phyloP scores from a whole-genome alignment of 768 basidiomycete genomes.

The Rhodotorula kratochvilovae region DNA sequence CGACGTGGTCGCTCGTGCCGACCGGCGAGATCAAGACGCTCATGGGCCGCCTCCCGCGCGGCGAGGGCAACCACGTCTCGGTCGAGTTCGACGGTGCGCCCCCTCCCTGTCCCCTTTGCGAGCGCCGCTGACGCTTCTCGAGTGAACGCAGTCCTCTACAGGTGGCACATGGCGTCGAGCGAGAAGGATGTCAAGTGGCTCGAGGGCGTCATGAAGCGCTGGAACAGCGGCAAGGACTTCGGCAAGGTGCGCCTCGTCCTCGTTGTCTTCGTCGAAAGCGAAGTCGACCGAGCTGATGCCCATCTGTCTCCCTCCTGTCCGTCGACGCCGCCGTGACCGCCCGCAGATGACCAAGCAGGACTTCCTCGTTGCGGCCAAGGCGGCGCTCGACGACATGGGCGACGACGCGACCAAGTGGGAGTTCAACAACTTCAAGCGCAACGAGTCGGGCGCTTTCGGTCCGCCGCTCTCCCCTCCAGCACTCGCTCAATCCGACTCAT shows the following conservation, averaged over 20 bases:
- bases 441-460: constrained; percentile 12
- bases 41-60: constrained; percentile 14
- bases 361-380: background rate
- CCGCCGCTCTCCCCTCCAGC: background rate
- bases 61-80: constrained; percentile 26
- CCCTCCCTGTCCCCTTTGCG: background rate
- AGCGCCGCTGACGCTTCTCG: background rate
- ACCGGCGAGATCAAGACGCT: constrained; percentile 25
- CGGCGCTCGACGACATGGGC: constrained; percentile 4
- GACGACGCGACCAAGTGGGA: constrained; percentile 13
- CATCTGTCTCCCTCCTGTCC: too few species aligned
- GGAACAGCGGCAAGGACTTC: constrained; percentile 25
- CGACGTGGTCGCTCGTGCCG: constrained; percentile 33
- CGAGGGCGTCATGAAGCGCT: constrained; percentile 51
- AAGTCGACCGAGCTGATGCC: too few species aligned
- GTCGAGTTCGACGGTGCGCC: constrained; percentile 31
- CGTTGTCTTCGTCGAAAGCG: background rate
- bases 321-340: too few species aligned
- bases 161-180: constrained; percentile 47
- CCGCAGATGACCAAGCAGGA: constrained; percentile 17
- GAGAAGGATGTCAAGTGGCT: constrained; percentile 47
- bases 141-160: constrained; percentile 14
- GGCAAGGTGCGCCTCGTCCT: constrained; percentile 4
- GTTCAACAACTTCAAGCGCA: constrained; percentile 17
- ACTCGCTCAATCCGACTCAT: background rate